Conservation (phyloP, 2,329 filamentous ascomycete genomes). For the Trichoderma harzianum region DNA sequence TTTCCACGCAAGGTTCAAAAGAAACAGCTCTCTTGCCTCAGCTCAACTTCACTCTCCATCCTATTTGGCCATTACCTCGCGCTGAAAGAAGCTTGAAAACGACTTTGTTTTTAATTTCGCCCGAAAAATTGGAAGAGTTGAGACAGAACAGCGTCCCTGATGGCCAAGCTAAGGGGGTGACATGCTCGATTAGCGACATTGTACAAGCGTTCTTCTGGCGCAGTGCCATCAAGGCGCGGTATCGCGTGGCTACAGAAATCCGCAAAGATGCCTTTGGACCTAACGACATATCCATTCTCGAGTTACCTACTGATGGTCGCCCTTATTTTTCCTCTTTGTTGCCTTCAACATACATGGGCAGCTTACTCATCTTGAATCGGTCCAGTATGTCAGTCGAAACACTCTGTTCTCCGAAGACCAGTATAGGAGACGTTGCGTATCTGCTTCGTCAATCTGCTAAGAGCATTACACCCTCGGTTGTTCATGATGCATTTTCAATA, state of each 20-base stretch:
- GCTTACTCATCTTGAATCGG: conserved; percentile 29
- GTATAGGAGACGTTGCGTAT: conserved; percentile 25
- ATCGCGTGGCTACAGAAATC: conserved; percentile 30
- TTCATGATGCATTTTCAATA: conserved; percentile 30
- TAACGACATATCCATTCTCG: conserved; percentile 32
- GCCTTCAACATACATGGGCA: conserved; percentile 31
- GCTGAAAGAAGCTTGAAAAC: conserved; percentile 29
- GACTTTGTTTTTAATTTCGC: conserved; percentile 32
- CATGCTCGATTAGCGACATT: conserved; percentile 36
- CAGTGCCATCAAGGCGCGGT: conserved; percentile 33
- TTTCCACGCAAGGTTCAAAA: not conserved
- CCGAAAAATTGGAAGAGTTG: conserved; percentile 26
- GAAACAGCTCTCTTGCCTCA: conserved; percentile 21
- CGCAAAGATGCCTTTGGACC: conserved; percentile 20
- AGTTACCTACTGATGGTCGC: conserved; percentile 32
- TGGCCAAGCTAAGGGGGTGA: conserved; percentile 20
- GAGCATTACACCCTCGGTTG: conserved; percentile 26
- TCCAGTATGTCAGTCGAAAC: conserved; percentile 24
- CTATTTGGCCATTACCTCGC: conserved; percentile 30
- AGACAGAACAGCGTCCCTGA: not conserved
- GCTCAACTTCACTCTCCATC: conserved; percentile 27
- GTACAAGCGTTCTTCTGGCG: conserved; percentile 41
- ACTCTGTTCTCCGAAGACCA: conserved; percentile 29
- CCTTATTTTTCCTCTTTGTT: conserved; percentile 30
- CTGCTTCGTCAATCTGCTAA: conserved; percentile 26